Base-by-base conservation (phyloP, 2,329 filamentous ascomycete species). In the Talaromyces rugulosus region DNA sequence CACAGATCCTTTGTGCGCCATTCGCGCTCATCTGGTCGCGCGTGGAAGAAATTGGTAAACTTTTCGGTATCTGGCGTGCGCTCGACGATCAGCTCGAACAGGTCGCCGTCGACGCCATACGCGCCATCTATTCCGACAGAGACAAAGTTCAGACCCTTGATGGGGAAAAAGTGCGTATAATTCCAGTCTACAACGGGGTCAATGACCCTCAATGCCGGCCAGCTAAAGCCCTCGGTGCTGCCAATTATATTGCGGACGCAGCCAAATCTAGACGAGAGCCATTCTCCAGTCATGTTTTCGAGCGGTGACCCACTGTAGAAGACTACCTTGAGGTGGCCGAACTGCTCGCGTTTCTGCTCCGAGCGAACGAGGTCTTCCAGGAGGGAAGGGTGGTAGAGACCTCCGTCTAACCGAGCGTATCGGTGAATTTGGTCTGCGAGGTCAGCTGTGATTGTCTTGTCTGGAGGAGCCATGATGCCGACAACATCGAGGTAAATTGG, bases 251-350 rank as follows among this genome's bases (percentile, higher is more conserved):
- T 62, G 6, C 57, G 52, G 12, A 62, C 7, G 5, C 12, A 56
- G 6, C 57, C 61, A 12, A 59, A 56, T 7, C 63, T 63, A 2
- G 69, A 66, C 14, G 66, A 64, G 0, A 73, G 63, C 14, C 71
- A 64, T 27, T 72, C 62, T 30, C 67, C 71, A 2, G 68, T 66
- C 60, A 67, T 70, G 2, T 61, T 53, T 5, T 68, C 64, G 0
- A 74, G 67, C n/a, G 71, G 65, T 6, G 69, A 68, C 4, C 69
- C 69, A 12, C 62, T 61, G 30, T 68, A 70, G 11, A 62, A 62
- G 6, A 70, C 47, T n/a, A 54, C 56, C 28, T 65, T 56, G 2
- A 71, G 61, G 1, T 56, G 18, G 5, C 63, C 61, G 11, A 71
- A 56, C 6, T 68, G 56, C 12, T 64, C 30, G 6, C 66, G 64